Evolutionary conservation across 2,329 filamentous ascomycete species (phyloP).

Genomic region (Fusarium siculi): DNA sequence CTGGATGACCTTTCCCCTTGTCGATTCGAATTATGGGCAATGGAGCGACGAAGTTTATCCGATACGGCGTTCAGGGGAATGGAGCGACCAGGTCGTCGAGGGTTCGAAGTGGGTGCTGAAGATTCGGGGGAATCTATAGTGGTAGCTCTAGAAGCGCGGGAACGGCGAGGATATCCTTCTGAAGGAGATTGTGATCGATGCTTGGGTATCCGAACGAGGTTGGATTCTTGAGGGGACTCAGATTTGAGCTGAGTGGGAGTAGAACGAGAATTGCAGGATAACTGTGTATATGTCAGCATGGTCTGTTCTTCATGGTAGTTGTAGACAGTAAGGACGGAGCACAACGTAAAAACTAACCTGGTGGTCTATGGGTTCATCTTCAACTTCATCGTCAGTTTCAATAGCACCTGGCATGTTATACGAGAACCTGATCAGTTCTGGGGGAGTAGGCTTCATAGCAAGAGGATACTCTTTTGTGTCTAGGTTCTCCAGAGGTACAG

Average conservation of each 20-base stretch:
- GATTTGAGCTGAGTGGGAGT: slow-evolving; percentile 44
- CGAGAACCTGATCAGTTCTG: slow-evolving; percentile 78
- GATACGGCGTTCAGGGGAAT: slow-evolving; percentile 46
- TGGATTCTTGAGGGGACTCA: slow-evolving; percentile 44
- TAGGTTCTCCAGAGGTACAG: slow-evolving; percentile 75
- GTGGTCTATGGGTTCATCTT: slow-evolving; percentile 30
- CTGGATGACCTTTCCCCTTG: slow-evolving; percentile 42
- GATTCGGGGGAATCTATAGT: slow-evolving; percentile 47
- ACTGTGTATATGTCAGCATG: slow-evolving; percentile 29
- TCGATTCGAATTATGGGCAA: slow-evolving; percentile 44
- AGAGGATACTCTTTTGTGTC: slow-evolving; percentile 93
- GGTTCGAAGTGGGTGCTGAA: slow-evolving; percentile 31
- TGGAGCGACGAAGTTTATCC: slow-evolving; percentile 51
- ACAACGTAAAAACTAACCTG: slow-evolving; percentile 33
- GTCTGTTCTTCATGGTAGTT: background rate
- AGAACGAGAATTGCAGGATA: slow-evolving; percentile 31
- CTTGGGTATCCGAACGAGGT: slow-evolving; percentile 44
- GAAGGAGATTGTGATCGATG: slow-evolving; percentile 50
- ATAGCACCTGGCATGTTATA: slow-evolving; percentile 67
- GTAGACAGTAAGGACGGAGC: background rate
- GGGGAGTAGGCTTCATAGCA: slow-evolving; percentile 83
- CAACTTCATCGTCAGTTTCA: slow-evolving; percentile 42
- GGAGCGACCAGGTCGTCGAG: slow-evolving; percentile 44
- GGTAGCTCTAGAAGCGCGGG: slow-evolving; percentile 45
- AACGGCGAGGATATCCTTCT: slow-evolving; percentile 47